Evolutionary conservation across 805 yeast genomes (phyloP), one percentile per base, ranked within the genome.

Genomic region (Candida maesae): DNA sequence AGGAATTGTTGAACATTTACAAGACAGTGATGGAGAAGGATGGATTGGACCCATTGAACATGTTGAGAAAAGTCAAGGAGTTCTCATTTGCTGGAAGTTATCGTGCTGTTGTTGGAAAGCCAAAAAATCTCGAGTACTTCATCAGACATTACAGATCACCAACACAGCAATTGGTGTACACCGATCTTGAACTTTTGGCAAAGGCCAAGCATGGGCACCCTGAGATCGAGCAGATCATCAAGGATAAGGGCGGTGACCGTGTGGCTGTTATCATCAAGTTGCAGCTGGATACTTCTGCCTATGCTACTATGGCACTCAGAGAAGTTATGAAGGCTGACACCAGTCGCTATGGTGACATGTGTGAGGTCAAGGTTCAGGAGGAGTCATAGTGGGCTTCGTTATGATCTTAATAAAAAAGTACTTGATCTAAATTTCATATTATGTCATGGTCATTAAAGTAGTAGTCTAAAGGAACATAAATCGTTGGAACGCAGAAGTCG

Each of bases 291-390:
- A 80, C 85, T 3, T 84, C 96, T 26, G 81, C 95, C 6, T 93
- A 93, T 61, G 99, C 99, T 2, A 93, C 99, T 0, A 95, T 93
- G 99, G 95, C 96, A 1, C 65, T 93, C 37, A 76, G 99, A 58
- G 98, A 93, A 61, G 76, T 87, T 37, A 79, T 90, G 85, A 84
- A 80, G 59, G 74, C 78, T 24, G 91, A 83, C 50, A 82, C 90
- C 3, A 70, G 80, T 20, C 71, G 75, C 52, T 68, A 72, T 46
- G 73, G 74, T 46, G 75, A 71, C 32, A 62, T 66, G 63, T 69
- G 73, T 46, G 66, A 67, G 46, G 73, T 70, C 8, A 63, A 55
- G 43, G 46, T 53, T 4, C 38, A 39, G 31, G 39, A 43, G 28
- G 38, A 39, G 35, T 16, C 6, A 25, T n/a, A n/a, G n/a, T n/a